These are phyloP conservation scores for Nissolia schottii DNA, from an alignment of 306 rosid species.

Conservation along the genomic window DNA sequence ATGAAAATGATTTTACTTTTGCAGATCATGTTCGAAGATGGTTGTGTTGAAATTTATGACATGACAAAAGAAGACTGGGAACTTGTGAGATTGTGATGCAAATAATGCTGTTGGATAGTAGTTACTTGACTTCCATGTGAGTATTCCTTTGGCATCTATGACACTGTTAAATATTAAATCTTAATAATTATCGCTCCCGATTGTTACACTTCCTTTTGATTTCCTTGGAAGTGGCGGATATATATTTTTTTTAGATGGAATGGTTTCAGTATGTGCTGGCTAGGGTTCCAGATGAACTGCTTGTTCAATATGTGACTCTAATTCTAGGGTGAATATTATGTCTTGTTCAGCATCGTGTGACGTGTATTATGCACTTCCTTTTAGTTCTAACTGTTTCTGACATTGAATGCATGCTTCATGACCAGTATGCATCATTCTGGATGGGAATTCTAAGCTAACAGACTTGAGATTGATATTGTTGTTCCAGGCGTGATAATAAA, in stretches of 20 bases:
- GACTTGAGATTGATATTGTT: not conserved
- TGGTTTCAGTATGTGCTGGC: not conserved
- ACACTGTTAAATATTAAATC: constrained; percentile 3
- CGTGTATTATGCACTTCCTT: too few species aligned
- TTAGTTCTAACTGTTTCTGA: too few species aligned
- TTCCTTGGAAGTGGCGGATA: not conserved
- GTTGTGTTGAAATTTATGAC: constrained; percentile 52
- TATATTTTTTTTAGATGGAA: not conserved
- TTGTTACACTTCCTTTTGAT: not conserved
- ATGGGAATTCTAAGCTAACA: not conserved
- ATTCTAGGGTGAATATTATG: too few species aligned
- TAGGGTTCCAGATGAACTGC: not conserved
- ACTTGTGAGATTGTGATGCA: constrained; percentile 45
- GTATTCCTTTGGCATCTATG: constrained; percentile 17
- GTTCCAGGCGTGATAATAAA: not conserved
- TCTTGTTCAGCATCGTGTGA: not conserved
- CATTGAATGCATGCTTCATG: not conserved
- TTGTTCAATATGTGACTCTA: not conserved
- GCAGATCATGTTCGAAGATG: constrained; percentile 87
- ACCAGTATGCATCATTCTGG: not conserved
- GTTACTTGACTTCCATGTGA: constrained; percentile 17
- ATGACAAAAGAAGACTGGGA: constrained; percentile 91
- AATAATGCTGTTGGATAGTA: constrained; percentile 11
- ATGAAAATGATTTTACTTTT: constrained; percentile 18
- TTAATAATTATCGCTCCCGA: not conserved